Evolutionary conservation across 805 yeast species (phyloP).

Genomic region (Cyberlindnera xylosilytica): DNA sequence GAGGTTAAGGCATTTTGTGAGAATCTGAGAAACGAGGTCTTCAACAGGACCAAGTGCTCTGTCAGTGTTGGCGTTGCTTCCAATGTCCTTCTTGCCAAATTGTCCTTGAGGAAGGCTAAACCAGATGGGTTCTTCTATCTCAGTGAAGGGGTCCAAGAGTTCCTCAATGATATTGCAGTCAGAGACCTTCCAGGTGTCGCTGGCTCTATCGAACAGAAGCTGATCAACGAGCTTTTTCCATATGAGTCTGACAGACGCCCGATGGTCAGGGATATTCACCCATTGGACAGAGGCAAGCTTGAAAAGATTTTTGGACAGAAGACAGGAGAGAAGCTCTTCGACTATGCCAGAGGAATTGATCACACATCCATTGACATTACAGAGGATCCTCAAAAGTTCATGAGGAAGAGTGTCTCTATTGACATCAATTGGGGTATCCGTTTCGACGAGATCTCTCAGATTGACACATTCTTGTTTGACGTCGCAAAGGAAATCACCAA

Average conservation of each 20-base stretch:
- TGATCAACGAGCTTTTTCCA: constrained; percentile 35
- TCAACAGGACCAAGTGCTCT: constrained; percentile 49
- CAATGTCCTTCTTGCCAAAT: constrained; percentile 73
- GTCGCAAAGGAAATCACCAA: constrained; percentile 57
- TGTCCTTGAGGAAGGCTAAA: constrained; percentile 71
- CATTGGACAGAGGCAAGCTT: constrained; percentile 34
- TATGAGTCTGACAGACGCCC: constrained; percentile 19
- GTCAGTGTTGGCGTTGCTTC: constrained; percentile 79
- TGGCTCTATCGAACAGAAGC: constrained; percentile 42
- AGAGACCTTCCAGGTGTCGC: constrained; percentile 65
- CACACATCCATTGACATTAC: constrained; percentile 54
- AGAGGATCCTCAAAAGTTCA: constrained; percentile 44
- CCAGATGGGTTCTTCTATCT: constrained; percentile 64
- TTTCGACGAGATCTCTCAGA: constrained; percentile 56
- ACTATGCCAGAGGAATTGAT: constrained; percentile 68
- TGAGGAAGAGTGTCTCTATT: constrained; percentile 75
- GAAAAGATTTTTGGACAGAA: constrained; percentile 60
- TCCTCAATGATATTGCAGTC: constrained; percentile 28
- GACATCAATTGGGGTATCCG: constrained; percentile 93
- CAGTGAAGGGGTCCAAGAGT: constrained; percentile 32
- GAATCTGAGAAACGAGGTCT: constrained; percentile 37
- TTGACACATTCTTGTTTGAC: constrained; percentile 57
- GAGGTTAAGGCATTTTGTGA: constrained; percentile 27
- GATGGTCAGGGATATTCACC: constrained; percentile 37
- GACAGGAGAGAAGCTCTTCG: constrained; percentile 60